Conservation (phyloP, 176 grass and related monocot genomes). For the Avena eriantha region DNA sequence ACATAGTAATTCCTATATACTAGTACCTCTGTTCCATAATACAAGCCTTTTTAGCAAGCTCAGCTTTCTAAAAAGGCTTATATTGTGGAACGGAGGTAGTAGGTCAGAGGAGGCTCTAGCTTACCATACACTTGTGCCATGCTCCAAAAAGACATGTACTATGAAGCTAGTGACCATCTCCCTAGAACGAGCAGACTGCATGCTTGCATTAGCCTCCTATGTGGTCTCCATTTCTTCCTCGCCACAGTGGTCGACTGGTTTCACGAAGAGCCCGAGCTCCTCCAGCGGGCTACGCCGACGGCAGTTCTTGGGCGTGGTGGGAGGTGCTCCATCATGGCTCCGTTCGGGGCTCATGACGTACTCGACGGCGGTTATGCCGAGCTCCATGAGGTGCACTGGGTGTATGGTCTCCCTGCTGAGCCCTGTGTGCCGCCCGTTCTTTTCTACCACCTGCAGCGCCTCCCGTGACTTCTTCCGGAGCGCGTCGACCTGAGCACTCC, state of each 20-base stretch:
- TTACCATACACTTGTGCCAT: neutral
- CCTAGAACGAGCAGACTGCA: neutral
- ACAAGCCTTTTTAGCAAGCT: too few species aligned
- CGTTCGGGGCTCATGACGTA: slow-evolving; percentile 6
- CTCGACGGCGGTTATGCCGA: slow-evolving; percentile 38
- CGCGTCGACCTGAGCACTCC: neutral
- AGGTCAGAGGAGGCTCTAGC: neutral
- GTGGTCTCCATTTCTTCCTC: neutral
- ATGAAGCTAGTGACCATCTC: neutral
- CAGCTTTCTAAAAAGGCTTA: too few species aligned
- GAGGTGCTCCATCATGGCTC: neutral
- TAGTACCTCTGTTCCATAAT: too few species aligned
- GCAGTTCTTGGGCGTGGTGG: neutral
- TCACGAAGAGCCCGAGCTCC: slow-evolving; percentile 29
- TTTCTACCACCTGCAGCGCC: neutral
- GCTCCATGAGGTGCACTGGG: slow-evolving; percentile 3
- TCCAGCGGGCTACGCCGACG: slow-evolving; percentile 9
- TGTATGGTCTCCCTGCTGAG: slow-evolving; percentile 23
- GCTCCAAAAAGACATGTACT: neutral
- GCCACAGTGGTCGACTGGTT: neutral
- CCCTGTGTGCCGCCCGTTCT: neutral
- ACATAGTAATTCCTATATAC: neutral
- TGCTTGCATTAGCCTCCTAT: neutral
- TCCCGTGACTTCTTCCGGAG: neutral
- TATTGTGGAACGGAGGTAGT: too few species aligned